Base-by-base conservation (phyloP, 352 stramenopile species). In the Pythium guiyangense region DNA sequence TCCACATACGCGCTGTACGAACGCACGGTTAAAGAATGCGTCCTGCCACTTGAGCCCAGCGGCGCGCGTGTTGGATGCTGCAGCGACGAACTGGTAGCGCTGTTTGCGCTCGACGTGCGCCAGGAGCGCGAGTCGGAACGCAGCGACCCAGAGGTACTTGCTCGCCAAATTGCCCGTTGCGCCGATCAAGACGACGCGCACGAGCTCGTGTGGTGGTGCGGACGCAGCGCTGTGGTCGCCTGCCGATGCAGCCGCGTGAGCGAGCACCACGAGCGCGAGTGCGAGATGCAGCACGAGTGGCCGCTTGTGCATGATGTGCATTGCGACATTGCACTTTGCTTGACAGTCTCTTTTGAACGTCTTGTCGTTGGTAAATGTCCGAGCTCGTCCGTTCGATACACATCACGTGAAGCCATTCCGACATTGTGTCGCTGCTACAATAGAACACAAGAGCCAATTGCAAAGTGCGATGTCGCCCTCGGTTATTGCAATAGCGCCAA, bases 131-230 rank as follows among this genome's bases (percentile, higher is more conserved):
- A 92, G 52, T 0, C 77, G 79, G 55, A 90, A 86, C 48, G 75
- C 64, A n/a, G 82, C 66, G 11, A 82, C 74, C 84, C 85, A 94
- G 39, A 94, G 64, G 72, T 93, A 93, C 48, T 93, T 93, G 17
- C 76, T 58, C n/a, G 85, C 81, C 48, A 94, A 69, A 64, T 93
- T 84, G 22, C 84, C 84, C 4, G 84, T 94, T 20, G 80, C 83
- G 22, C 83, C 84, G 4, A 84, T 53, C 29, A 94, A 49, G 9
- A 94, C 59, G 22, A 89, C 63, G 34, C 67, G 73, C 20, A 82
- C 55, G 37, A 74, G 52, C 56, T 68, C 57, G 3, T 26, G 35
- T 12, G 0, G 43, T 4, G 45, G 29, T 18, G 17, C 14, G 5
- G 17, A 0, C 26, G 29, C 20, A 29, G 18, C 35, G 11, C 27